Base-by-base conservation (phyloP, 2,329 filamentous ascomycete species). In the Alternaria sp. region DNA sequence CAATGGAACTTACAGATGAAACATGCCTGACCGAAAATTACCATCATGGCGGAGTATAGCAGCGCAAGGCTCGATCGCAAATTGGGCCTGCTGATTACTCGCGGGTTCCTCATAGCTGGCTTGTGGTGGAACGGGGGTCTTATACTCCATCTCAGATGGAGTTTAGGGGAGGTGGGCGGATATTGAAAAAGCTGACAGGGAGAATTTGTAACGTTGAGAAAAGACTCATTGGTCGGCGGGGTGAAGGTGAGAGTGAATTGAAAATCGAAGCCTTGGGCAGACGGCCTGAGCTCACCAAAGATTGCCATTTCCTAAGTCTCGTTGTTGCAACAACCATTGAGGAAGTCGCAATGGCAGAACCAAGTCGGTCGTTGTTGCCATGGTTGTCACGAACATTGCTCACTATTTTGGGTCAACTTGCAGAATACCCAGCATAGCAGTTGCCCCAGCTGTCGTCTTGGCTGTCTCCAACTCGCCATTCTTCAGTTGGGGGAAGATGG, bases 1-100 rank as follows among this genome's bases (percentile, higher is more conserved):
- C 9, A 30, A 1, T 9, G 28, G 11, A 30, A 30, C 8, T 30
- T 11, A 30, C 28, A 68, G 54, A 30, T 71, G 68, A 30, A 65
- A 59, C 2, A 48, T 42, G 24, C 32, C 30, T 2, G 41, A 30
- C 6, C 39, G 24, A 0, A 7, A 7, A 26, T 24, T 12, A 4
- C 32, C 20, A 16, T 24, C 0, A 18, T 38, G 20, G 48, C 26
- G 7, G 42, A 52, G 47, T 63, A 64, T 5, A 59, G 57, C 11
- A 22, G n/a, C 5, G 28, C 48, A 54, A 5, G 43, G 16, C 38
- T 59, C 20, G 24, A 30, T 54, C 7, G 9, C 34, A 18, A 24
- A 12, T 28, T 14, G 43, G 4, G 5, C 5, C 9, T 42, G 39
- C 18, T 41, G 39, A 8, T 16, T 24, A 16, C 7, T 5, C 16